Conservation (phyloP, 495 filamentous ascomycete species). For the Melanomma pulvis-pyrius region DNA sequence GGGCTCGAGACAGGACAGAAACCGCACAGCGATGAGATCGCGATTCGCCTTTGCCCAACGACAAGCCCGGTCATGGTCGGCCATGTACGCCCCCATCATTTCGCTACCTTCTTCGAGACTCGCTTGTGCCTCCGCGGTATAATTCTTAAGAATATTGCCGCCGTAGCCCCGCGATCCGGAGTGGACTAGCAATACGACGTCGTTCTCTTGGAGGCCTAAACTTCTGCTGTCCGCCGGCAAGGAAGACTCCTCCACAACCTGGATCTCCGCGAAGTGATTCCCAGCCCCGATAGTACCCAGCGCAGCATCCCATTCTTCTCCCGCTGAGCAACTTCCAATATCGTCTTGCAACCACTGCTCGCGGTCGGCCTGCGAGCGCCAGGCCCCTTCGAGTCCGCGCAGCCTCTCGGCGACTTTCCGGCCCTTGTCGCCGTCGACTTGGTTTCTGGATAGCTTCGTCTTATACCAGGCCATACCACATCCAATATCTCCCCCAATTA, state of each 20-base stretch:
- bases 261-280: conserved; percentile 44
- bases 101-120: conserved; percentile 34
- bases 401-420: conserved; percentile 45
- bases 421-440: conserved; percentile 42
- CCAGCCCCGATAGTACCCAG: conserved; percentile 50
- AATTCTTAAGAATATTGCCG: conserved; percentile 44
- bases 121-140: conserved; percentile 24
- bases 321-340: conserved; percentile 19
- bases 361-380: conserved; percentile 39
- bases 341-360: conserved; percentile 40
- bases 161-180: conserved; percentile 50
- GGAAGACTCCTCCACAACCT: conserved; percentile 34
- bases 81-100: conserved; percentile 39
- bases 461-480: conserved; percentile 50
- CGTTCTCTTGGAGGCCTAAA: conserved; percentile 25
- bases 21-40: conserved; percentile 47
- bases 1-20: conserved; percentile 45
- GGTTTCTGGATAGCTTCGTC: conserved; percentile 39
- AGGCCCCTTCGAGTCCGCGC: conserved; percentile 45
- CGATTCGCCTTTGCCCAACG: conserved; percentile 46
- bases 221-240: neutral
- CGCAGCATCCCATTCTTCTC: conserved; percentile 40
- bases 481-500: conserved; percentile 50
- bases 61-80: conserved; percentile 44
- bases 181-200: conserved; percentile 50